Percentiles rank a stretch among this genome's conserved stretches.
These are phyloP conservation scores for Coemansia sp. DNA, from an alignment of 192 early-diverging fungal species.

Conservation along the genomic window DNA sequence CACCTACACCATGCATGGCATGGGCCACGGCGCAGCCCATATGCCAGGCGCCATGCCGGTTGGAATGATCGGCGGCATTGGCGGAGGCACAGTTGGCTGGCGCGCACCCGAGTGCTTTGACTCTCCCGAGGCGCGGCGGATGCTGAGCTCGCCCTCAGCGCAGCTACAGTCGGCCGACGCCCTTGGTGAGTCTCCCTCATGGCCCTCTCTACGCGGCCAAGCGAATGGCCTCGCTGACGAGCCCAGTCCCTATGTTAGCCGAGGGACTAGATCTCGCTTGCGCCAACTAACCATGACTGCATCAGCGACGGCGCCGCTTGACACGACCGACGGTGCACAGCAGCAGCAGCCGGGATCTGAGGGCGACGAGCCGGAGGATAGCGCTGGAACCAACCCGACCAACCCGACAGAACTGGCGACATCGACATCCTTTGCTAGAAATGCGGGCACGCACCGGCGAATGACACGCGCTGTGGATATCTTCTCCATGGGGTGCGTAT, in stretches of 20 bases:
- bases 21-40: conserved; percentile 7
- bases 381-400: conserved; percentile 21
- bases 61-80: conserved; percentile 53
- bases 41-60: conserved; percentile 30
- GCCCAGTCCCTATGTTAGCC: conserved; percentile 50
- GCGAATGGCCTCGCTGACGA: conserved; percentile 19
- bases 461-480: conserved; percentile 93
- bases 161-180: neutral
- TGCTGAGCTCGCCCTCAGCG: neutral
- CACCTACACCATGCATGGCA: conserved; percentile 70
- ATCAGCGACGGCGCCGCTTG: neutral
- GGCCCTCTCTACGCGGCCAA: conserved; percentile 28
- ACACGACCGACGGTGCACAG: conserved; percentile 6
- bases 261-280: conserved; percentile 46
- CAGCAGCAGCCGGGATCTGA: conserved; percentile 14
- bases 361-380: conserved; percentile 31
- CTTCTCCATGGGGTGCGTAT: conserved; percentile 95
- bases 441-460: conserved; percentile 31
- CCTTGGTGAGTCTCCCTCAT: conserved; percentile 21
- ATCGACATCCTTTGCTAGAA: conserved; percentile 10
- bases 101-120: conserved; percentile 88
- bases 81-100: conserved; percentile 94
- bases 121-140: conserved; percentile 41
- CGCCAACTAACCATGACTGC: conserved; percentile 29
- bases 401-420: conserved; percentile 20